A percentile compares a stretch with the other conserved stretches of the same genome.
Evolutionary conservation across 83 land plant genomes (phyloP).

Genomic region (Thuja plicata): DNA sequence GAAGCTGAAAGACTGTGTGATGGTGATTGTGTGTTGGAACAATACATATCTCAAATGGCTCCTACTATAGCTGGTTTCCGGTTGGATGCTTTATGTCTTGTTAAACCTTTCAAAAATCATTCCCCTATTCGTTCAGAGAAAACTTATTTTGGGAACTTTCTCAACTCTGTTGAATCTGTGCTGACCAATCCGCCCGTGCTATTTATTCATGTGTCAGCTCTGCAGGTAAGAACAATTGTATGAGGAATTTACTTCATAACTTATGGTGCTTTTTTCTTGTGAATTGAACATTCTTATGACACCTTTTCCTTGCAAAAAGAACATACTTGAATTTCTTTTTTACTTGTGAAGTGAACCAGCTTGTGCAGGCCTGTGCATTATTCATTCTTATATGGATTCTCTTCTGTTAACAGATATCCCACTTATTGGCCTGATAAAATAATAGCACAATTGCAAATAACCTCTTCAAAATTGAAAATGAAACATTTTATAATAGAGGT

Average conservation of each 20-base stretch:
- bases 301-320: neutral
- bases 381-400: neutral
- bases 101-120: slow-evolving; percentile 61
- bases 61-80: slow-evolving; percentile 85
- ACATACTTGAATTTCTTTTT: neutral
- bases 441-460: neutral
- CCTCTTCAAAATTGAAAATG: neutral
- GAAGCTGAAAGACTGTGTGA: slow-evolving; percentile 59
- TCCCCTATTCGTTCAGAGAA: slow-evolving; percentile 38
- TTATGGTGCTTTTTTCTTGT: neutral
- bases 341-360: neutral
- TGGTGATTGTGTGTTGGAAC: slow-evolving; percentile 81
- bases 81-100: slow-evolving; percentile 75
- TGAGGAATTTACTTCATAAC: neutral
- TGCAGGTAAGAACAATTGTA: slow-evolving; percentile 51
- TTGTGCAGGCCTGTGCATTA: neutral
- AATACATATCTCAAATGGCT: slow-evolving; percentile 49
- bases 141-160: slow-evolving; percentile 19
- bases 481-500: neutral
- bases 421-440: neutral
- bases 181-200: slow-evolving; percentile 52
- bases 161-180: slow-evolving; percentile 46
- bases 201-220: slow-evolving; percentile 52
- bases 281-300: neutral
- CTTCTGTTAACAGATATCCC: neutral